Percentiles rank a stretch among this genome's conserved stretches.
Conservation (phyloP, 1,139 yeast species). For the Yamadazyma oceani region DNA sequence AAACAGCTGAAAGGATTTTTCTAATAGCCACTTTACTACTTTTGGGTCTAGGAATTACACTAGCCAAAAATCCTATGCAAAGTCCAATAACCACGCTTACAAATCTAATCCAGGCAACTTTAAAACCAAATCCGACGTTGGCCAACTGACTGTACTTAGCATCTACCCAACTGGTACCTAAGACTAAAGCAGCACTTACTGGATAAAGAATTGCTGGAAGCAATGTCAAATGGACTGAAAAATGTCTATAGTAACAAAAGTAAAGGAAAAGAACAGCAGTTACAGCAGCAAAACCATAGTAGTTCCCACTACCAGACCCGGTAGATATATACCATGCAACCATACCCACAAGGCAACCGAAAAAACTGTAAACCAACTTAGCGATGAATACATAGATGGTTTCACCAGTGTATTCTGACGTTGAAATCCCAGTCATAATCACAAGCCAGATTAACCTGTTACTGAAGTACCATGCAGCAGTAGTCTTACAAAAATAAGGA, state of each 20-base stretch:
- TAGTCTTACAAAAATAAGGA: conserved; percentile 30
- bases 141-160: conserved; percentile 13
- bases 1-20: conserved; percentile 22
- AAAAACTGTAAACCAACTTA: conserved; percentile 29
- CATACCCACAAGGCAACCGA: conserved; percentile 35
- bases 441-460: conserved; percentile 36
- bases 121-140: conserved; percentile 13
- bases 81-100: conserved; percentile 33
- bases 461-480: conserved; percentile 33
- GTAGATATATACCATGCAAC: conserved; percentile 40
- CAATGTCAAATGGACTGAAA: conserved; percentile 29
- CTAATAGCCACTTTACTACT: conserved; percentile 33
- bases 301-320: conserved; percentile 32
- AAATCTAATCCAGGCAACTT: conserved; percentile 30
- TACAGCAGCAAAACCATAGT: conserved; percentile 34
- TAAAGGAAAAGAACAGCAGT: conserved; percentile 27
- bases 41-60: conserved; percentile 31
- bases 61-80: conserved; percentile 30
- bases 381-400: conserved; percentile 29
- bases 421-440: conserved; percentile 34
- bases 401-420: conserved; percentile 35
- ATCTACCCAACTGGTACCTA: conserved; percentile 39
- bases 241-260: conserved; percentile 32
- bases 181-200: conserved; percentile 32
- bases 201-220: conserved; percentile 32